These are phyloP conservation scores for Aureobasidium vineae DNA, from an alignment of 2,329 filamentous ascomycete species.

Conservation along the genomic window DNA sequence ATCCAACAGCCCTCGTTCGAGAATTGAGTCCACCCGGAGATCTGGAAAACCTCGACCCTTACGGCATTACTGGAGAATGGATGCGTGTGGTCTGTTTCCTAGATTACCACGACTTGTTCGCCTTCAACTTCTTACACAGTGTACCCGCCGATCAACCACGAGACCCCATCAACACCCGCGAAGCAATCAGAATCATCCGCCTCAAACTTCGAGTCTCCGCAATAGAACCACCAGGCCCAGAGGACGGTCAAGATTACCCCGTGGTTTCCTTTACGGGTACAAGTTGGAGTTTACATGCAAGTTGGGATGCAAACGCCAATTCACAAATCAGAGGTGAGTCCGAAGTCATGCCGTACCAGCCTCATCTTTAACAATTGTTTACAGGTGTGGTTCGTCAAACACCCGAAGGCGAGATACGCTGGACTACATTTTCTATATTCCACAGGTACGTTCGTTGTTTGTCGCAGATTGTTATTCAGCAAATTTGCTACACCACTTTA, in stretches of 20 bases:
- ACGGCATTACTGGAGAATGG: constrained; percentile 69
- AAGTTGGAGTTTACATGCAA: constrained; percentile 61
- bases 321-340: constrained; percentile 62
- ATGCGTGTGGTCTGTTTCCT: constrained; percentile 52
- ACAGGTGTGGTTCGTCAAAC: constrained; percentile 63
- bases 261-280: constrained; percentile 67
- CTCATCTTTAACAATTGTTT: constrained; percentile 21
- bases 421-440: constrained; percentile 68
- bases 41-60: constrained; percentile 56
- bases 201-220: constrained; percentile 63
- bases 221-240: constrained; percentile 58
- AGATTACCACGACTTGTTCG: constrained; percentile 70
- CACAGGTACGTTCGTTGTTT: constrained; percentile 42
- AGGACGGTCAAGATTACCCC: constrained; percentile 58
- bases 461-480: neutral
- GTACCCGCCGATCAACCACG: constrained; percentile 38
- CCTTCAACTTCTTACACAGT: constrained; percentile 63
- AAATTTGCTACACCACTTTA: neutral
- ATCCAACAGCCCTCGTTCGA: neutral
- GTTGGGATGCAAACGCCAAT: constrained; percentile 67
- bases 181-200: constrained; percentile 68
- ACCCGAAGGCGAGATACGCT: constrained; percentile 67
- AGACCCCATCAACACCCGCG: constrained; percentile 58
- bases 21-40: constrained; percentile 25
- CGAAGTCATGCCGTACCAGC: neutral